Conservation (phyloP, 1,284 basidiomycete genomes). For the Heliocybe sulcata region DNA sequence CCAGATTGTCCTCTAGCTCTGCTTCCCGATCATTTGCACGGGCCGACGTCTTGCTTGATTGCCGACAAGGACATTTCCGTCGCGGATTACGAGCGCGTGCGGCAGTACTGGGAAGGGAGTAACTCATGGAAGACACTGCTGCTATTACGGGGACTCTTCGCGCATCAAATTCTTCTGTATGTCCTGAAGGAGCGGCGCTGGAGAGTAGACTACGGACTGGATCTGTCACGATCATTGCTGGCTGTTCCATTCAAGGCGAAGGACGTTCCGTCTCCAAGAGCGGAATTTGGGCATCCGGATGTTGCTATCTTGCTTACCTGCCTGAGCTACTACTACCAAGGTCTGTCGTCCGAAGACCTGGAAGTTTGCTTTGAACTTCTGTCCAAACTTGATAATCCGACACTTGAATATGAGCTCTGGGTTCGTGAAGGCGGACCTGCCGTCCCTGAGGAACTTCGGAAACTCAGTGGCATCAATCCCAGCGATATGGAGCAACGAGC, state of each 20-base stretch:
- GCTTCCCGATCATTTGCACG: conserved; percentile 6
- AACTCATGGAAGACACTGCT: conserved; percentile 28
- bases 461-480: conserved; percentile 32
- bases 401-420: conserved; percentile 36
- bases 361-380: conserved; percentile 31
- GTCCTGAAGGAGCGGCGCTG: conserved; percentile 35
- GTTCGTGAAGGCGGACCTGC: conserved; percentile 11
- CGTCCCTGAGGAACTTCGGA: conserved; percentile 23
- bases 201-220: conserved; percentile 47
- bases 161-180: conserved; percentile 31
- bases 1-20: conserved; percentile 5
- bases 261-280: conserved; percentile 37
- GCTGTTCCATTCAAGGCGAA: conserved; percentile 50
- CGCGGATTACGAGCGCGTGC: conserved; percentile 5
- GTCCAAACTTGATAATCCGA: conserved; percentile 35
- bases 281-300: conserved; percentile 53
- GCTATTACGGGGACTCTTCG: conserved; percentile 35
- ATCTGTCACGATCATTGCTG: conserved; percentile 33
- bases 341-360: conserved; percentile 34
- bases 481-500: conserved; percentile 30
- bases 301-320: conserved; percentile 40
- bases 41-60: conserved; percentile 9
- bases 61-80: background rate
- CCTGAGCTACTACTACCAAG: conserved; percentile 44
- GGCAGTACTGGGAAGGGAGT: conserved; percentile 9